Conservation (phyloP, 352 stramenopile genomes). For the Elongisporangium undulatum region DNA sequence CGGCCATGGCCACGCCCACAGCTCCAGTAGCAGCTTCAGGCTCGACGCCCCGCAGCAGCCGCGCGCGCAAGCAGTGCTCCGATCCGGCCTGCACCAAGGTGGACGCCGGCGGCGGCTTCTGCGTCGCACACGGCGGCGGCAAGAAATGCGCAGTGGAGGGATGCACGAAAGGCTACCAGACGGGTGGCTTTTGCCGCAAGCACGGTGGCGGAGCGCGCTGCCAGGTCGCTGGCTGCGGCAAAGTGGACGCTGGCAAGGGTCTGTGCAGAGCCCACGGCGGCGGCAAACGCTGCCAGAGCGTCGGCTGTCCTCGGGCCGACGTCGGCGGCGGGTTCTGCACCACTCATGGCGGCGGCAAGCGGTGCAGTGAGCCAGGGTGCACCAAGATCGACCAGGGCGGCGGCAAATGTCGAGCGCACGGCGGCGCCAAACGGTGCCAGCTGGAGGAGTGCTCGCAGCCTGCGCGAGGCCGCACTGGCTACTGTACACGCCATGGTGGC, state of each 20-base stretch:
- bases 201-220: constrained; percentile 77
- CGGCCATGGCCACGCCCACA: not conserved
- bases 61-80: constrained; percentile 53
- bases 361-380: constrained; percentile 63
- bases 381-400: constrained; percentile 81
- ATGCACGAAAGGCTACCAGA: constrained; percentile 77
- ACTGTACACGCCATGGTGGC: constrained; percentile 67
- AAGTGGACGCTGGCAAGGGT: constrained; percentile 73
- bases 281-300: constrained; percentile 59
- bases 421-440: constrained; percentile 59
- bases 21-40: not conserved
- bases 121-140: constrained; percentile 78
- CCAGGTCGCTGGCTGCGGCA: constrained; percentile 62
- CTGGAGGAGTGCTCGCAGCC: constrained; percentile 49
- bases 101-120: constrained; percentile 75
- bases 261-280: constrained; percentile 73
- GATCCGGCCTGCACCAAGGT: constrained; percentile 55
- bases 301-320: constrained; percentile 61
- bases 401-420: constrained; percentile 73
- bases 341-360: constrained; percentile 65
- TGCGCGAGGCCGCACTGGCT: constrained; percentile 43
- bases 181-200: constrained; percentile 65
- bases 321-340: constrained; percentile 83
- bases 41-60: constrained; percentile 13
- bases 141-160: constrained; percentile 74